phyloP scores from a whole-genome alignment of 495 filamentous ascomycete species.

The Neurospora pannonica region DNA sequence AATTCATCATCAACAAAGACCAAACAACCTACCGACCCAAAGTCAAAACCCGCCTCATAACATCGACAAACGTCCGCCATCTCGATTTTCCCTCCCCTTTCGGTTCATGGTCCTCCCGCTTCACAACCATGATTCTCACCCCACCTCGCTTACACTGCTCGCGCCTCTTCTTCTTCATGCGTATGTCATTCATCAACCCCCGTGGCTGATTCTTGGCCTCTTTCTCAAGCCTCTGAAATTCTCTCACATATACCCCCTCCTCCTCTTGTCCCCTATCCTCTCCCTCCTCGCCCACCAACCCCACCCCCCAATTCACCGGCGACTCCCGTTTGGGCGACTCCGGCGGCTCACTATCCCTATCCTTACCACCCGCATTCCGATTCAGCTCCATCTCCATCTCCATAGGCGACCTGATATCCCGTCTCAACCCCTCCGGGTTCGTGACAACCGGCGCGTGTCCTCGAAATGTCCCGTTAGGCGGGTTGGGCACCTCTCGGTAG shows the following conservation, averaged over 20 bases:
- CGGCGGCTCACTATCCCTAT: not conserved
- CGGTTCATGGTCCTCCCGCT: not conserved
- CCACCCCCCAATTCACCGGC: not conserved
- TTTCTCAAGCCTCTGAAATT: accelerated
- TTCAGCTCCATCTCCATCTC: not conserved
- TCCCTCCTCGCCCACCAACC: not conserved
- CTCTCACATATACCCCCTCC: not conserved
- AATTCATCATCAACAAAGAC: too few species aligned
- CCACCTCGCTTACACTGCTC: not conserved
- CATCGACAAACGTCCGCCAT: not conserved
- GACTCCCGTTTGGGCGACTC: not conserved
- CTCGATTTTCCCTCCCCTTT: not conserved
- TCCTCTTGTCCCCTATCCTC: not conserved
- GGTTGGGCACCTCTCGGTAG: not conserved
- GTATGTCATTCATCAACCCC: not conserved
- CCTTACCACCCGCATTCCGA: accelerated
- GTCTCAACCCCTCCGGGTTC: not conserved
- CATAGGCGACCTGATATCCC: not conserved
- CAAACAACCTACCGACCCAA: not conserved
- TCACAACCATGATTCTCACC: not conserved
- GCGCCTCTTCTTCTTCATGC: not conserved
- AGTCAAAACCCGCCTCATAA: not conserved
- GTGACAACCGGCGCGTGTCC: not conserved
- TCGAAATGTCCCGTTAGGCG: not conserved
- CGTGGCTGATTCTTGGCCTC: not conserved